Base-by-base conservation (phyloP, 2,329 filamentous ascomycete species). In the Emmonsiellopsis sp. region DNA sequence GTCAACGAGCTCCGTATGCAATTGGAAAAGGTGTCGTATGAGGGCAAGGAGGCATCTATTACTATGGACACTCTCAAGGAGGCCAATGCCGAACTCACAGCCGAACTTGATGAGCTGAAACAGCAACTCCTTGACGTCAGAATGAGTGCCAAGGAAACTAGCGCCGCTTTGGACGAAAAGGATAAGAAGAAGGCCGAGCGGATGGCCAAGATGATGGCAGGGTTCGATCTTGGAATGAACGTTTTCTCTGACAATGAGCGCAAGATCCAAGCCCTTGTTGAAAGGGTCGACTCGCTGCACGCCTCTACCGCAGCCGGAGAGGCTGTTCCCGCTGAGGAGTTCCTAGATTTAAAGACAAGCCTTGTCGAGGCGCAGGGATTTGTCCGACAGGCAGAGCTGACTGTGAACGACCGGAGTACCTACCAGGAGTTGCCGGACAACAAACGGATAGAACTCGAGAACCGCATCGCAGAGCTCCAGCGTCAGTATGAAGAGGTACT, bases 171-270 rank as follows among this genome's bases (percentile, higher is more conserved):
- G 16, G 92, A 97, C 62, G 93, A 97, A 73, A 98, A 98, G 79
- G 94, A 97, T 73, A 92, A 90, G 78, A 91, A 90, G 76, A 98
- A 98, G 79, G 89, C 91, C 0, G 93, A 98, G 75, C 93, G 94
- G 73, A 98, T 98, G 93, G 93, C 93, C 43, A 88, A 96, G 79
- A 98, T 98, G 93, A 96, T 98, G 92, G 93, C 93, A 55, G 90
- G 92, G 3, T 97, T 98, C 64, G 92, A 98, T 65, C 81, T 98
- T 35, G 92, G 90, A 44, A 86, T 87, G 48, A 91, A 96, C 54
- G 85, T 94, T 34, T 95, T 97, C 69, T 95, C 90, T 61, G 87
- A 93, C 55, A 95, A 95, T 62, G 93, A 98, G 70, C 82, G 85
- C 58, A 85, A 83, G 50, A 88, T 98, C 55, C 83, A 87, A 55